Base-by-base conservation (phyloP, 192 early-diverging fungal species). In the Diversispora epigaea region DNA sequence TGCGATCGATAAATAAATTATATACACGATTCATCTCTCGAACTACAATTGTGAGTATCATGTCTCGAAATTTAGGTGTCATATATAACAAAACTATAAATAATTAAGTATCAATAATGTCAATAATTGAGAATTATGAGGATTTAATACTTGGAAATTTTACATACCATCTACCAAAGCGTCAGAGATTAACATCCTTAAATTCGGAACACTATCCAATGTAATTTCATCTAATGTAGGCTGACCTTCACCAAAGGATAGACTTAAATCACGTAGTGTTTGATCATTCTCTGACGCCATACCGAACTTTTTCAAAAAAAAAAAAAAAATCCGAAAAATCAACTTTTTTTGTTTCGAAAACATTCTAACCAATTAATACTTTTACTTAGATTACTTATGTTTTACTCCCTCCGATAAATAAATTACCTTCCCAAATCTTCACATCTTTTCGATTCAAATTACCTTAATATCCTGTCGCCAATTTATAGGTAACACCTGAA, bases 401-500 rank as follows among this genome's bases (percentile, higher is more conserved):
- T 54, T 11, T 4, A 54, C n/a, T 54, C 50, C 3, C 0, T 54
- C 25, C 25, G 25, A 32, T 32, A 32, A 32, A 32, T 32, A 32
- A 32, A 32, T 32, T 32, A 32, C 25, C 25, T 32, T 32, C 25
- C 25, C 25, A 32, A 32, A 32, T 32, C 25, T 32, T 32, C 2
- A 32, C 25, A 32, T 32, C 25, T 32, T 32, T 32, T 32, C 25
- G 25, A 32, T 46, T 46, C 49, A 45, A 68, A 21, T 39, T 56
- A 72, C 70, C 56, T 72, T 82, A 58, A 95, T 88, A 56, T 91
- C 88, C 45, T 91, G 90, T 54, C 93, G 77, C 94, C 94, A 95
- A 63, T 93, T 87, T 4, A 95, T 87, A 40, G 94, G 94, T 7
- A 95, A 73, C 7, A 94, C 83, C 71, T 94, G 94, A 17, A 94